These are phyloP conservation scores for Tagetes erecta DNA, from an alignment of 129 eudicot genomes.

Conservation along the genomic window DNA sequence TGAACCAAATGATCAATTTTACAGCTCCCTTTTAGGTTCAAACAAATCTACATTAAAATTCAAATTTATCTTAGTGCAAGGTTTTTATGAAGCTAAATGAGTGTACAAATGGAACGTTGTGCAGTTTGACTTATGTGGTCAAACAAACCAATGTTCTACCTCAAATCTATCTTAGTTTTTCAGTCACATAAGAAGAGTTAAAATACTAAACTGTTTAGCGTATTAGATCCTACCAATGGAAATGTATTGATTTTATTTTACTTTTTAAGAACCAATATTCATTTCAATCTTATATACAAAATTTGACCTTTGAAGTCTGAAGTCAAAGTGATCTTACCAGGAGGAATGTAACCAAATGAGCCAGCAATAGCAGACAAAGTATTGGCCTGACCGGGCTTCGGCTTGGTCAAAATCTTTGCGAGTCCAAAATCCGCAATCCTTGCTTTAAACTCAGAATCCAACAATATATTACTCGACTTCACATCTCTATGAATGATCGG, in stretches of 20 bases:
- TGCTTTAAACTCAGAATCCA: conserved; percentile 68
- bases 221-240: not conserved
- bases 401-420: conserved; percentile 62
- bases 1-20: not conserved
- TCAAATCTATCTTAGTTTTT: not conserved
- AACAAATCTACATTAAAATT: not conserved
- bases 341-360: conserved; percentile 84
- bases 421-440: conserved; percentile 77
- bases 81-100: conserved; percentile 5
- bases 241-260: not conserved
- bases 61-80: not conserved
- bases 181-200: not conserved
- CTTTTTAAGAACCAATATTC: not conserved
- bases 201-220: not conserved
- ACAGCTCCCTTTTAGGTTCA: not conserved
- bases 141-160: not conserved
- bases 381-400: conserved; percentile 52
- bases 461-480: conserved; percentile 72
- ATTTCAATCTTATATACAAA: not conserved
- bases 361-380: conserved; percentile 78
- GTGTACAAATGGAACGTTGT: not conserved
- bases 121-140: not conserved
- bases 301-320: not conserved
- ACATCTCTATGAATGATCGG: conserved; percentile 75
- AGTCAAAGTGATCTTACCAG: conserved; percentile 55